These are phyloP conservation scores for Ganoderma boninense DNA, from an alignment of 1,284 basidiomycete genomes.

Conservation along the genomic window DNA sequence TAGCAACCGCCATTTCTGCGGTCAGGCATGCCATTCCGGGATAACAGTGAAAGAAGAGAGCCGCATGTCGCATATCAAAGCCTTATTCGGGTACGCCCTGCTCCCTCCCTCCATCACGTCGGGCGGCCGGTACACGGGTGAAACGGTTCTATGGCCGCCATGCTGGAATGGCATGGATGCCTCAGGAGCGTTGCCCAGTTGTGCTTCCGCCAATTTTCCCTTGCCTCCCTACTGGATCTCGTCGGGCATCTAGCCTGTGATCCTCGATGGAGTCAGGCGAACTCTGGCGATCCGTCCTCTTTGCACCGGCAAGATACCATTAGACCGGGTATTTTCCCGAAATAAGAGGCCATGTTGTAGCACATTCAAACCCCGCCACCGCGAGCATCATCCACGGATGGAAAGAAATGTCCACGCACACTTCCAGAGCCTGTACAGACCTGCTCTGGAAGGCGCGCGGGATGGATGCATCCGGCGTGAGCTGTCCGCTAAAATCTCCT, in stretches of 20 bases:
- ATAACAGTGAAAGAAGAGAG: not conserved
- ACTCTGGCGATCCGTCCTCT: not conserved
- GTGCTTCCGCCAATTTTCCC: not conserved
- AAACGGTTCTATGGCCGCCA: not conserved
- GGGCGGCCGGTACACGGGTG: not conserved
- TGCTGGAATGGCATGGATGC: slow-evolving; percentile 3
- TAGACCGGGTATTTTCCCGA: not conserved
- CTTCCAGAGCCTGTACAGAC: not conserved
- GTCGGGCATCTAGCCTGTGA: not conserved
- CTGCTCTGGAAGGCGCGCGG: not conserved
- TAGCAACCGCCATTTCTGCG: not conserved
- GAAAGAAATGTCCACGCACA: not conserved
- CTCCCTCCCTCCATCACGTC: not conserved
- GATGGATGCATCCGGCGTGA: not conserved
- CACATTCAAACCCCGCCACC: not conserved
- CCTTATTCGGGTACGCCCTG: not conserved
- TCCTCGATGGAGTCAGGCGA: not conserved
- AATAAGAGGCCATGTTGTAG: not conserved
- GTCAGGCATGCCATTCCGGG: not conserved
- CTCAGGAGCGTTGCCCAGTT: not conserved
- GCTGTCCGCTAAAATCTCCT: no score
- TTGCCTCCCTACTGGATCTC: not conserved
- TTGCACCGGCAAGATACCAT: not conserved
- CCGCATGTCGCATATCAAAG: not conserved
- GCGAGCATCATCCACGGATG: not conserved